phyloP scores from a whole-genome alignment of 2,329 filamentous ascomycete genomes.

The Ceratocystis diversiconidia region DNA sequence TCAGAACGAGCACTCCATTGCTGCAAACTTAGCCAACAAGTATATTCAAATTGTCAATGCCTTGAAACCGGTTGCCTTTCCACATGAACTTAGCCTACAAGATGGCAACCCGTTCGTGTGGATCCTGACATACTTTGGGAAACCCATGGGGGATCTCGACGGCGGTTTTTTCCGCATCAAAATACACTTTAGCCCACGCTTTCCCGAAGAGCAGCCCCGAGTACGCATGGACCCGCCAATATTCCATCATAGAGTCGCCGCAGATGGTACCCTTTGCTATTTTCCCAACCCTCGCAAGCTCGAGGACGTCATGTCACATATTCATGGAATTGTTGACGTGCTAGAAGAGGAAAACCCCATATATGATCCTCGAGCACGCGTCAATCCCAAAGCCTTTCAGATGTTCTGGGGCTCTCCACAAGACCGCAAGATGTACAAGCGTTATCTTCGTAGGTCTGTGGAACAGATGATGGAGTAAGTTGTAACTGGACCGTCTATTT shows the following conservation, averaged over 20 bases:
- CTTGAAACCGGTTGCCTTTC: slow-evolving; percentile 56
- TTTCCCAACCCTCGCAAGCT: slow-evolving; percentile 43
- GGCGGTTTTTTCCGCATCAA: slow-evolving; percentile 77
- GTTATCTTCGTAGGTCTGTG: slow-evolving; percentile 64
- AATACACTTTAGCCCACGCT: slow-evolving; percentile 66
- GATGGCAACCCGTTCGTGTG: slow-evolving; percentile 81
- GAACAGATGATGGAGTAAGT: slow-evolving; percentile 51
- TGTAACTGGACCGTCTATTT: no score
- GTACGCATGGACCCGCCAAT: slow-evolving; percentile 66
- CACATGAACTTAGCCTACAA: slow-evolving; percentile 62
- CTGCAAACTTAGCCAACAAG: slow-evolving; percentile 69
- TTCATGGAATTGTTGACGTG: slow-evolving; percentile 65
- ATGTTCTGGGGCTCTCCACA: slow-evolving; percentile 70
- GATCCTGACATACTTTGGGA: slow-evolving; percentile 77
- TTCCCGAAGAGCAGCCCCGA: slow-evolving; percentile 78
- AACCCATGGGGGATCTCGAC: slow-evolving; percentile 84
- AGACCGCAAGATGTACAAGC: slow-evolving; percentile 72
- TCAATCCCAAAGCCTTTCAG: slow-evolving; percentile 73
- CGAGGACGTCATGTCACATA: slow-evolving; percentile 69
- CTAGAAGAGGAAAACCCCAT: slow-evolving; percentile 80
- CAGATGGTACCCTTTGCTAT: slow-evolving; percentile 73
- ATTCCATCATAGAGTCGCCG: slow-evolving; percentile 77
- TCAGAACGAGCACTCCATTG: slow-evolving; percentile 55
- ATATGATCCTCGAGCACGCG: slow-evolving; percentile 78
- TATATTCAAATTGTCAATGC: slow-evolving; percentile 67